Evolutionary conservation across 2,329 filamentous ascomycete genomes (phyloP).

Genomic region (Cladosporium sp.): DNA sequence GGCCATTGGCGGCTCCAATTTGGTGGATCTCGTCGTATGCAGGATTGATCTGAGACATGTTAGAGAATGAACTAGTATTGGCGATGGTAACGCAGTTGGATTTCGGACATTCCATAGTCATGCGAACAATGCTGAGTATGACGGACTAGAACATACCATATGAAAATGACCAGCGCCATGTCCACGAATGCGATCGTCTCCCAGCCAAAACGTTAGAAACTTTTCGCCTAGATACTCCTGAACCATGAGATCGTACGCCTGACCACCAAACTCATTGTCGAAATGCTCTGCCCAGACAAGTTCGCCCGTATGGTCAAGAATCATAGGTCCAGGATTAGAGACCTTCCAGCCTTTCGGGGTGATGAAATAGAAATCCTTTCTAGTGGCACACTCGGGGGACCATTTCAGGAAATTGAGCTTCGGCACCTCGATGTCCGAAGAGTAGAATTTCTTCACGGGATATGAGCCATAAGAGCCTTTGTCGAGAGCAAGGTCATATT

Average conservation of each 20-base stretch:
- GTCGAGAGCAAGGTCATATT: constrained; percentile 17
- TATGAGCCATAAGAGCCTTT: constrained; percentile 28
- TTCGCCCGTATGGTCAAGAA: constrained; percentile 28
- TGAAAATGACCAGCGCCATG: constrained; percentile 32
- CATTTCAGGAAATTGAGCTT: constrained; percentile 27
- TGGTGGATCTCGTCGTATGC: constrained; percentile 38
- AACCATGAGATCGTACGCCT: constrained; percentile 33
- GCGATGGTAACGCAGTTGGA: too few species aligned
- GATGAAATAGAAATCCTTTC: constrained; percentile 28
- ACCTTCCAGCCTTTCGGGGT: constrained; percentile 30
- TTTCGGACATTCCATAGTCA: too few species aligned
- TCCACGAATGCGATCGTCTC: constrained; percentile 33
- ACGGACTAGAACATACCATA: constrained; percentile 22
- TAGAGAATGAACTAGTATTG: too few species aligned
- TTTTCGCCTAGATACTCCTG: constrained; percentile 33
- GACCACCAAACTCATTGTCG: constrained; percentile 28
- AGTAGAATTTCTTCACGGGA: constrained; percentile 23
- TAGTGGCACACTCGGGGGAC: constrained; percentile 21
- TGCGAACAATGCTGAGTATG: not conserved
- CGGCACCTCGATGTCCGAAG: constrained; percentile 22
- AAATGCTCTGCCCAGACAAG: constrained; percentile 30
- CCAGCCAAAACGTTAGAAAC: constrained; percentile 37
- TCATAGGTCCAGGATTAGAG: constrained; percentile 28
- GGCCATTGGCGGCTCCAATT: constrained; percentile 33
- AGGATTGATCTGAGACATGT: constrained; percentile 26